Evolutionary conservation across 2,329 filamentous ascomycete species (phyloP).

Genomic region (Venturia oleaginea): DNA sequence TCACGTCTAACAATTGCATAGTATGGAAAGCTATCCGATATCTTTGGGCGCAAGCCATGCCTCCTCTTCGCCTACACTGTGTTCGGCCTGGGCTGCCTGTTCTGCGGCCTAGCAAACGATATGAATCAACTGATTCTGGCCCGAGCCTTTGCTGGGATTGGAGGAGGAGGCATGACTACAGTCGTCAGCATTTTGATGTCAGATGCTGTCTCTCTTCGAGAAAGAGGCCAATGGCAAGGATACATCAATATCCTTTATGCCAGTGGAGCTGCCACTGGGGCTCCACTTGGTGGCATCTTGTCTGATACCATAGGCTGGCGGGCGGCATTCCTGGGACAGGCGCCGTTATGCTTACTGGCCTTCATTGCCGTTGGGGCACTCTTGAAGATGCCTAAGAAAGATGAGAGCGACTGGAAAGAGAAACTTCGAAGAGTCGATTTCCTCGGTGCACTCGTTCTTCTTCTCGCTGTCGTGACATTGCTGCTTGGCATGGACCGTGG

Average conservation of each 20-base stretch:
- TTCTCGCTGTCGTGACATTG: slow-evolving; percentile 55
- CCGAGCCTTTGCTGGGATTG: slow-evolving; percentile 54
- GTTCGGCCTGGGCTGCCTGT: slow-evolving; percentile 56
- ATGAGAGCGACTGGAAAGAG: slow-evolving; percentile 52
- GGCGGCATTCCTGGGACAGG: slow-evolving; percentile 66
- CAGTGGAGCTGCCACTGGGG: slow-evolving; percentile 57
- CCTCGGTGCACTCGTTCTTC: slow-evolving; percentile 57
- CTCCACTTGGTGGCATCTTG: slow-evolving; percentile 61
- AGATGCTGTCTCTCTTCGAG: slow-evolving; percentile 60
- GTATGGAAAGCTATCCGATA: slow-evolving; percentile 62
- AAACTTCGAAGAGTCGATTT: slow-evolving; percentile 66
- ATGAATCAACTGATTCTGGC: slow-evolving; percentile 59
- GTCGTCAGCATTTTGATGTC: slow-evolving; percentile 61
- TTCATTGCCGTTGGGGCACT: slow-evolving; percentile 54
- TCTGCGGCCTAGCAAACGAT: slow-evolving; percentile 53
- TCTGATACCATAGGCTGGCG: slow-evolving; percentile 67
- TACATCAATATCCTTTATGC: slow-evolving; percentile 65
- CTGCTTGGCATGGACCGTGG: slow-evolving; percentile 64
- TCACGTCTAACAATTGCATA: not conserved
- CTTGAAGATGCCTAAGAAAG: slow-evolving; percentile 51
- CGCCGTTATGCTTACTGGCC: slow-evolving; percentile 58
- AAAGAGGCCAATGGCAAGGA: slow-evolving; percentile 66
- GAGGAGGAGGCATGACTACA: slow-evolving; percentile 63
- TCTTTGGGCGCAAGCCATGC: slow-evolving; percentile 59
- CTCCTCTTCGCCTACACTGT: slow-evolving; percentile 55